These are phyloP conservation scores for Brettanomyces naardenensis DNA, from an alignment of 805 yeast species.

Conservation along the genomic window DNA sequence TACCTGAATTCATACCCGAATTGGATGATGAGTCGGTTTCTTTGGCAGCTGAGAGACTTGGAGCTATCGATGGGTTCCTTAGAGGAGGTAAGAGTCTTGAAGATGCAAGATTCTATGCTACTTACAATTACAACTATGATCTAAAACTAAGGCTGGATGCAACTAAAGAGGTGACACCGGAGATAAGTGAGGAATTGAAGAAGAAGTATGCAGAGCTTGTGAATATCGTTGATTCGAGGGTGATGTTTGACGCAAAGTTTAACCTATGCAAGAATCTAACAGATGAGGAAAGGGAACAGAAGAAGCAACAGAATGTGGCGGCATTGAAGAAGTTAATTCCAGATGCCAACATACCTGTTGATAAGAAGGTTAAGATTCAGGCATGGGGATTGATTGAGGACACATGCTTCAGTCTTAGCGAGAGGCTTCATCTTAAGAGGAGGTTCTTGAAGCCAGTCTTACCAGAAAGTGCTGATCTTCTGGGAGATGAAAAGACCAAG, in stretches of 20 bases:
- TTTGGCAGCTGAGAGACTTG: conserved; percentile 45
- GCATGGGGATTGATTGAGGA: conserved; percentile 37
- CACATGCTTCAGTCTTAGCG: conserved; percentile 27
- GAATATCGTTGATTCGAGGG: conserved; percentile 31
- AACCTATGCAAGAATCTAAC: conserved; percentile 33
- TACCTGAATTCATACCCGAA: conserved; percentile 20
- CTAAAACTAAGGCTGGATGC: conserved; percentile 27
- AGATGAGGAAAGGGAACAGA: conserved; percentile 24
- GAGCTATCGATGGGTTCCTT: conserved; percentile 43
- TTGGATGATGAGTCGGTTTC: conserved; percentile 23
- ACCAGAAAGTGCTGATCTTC: conserved; percentile 38
- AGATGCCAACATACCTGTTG: conserved; percentile 19
- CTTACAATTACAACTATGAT: conserved; percentile 40
- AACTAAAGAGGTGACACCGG: conserved; percentile 25
- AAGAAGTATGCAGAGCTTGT: conserved; percentile 31
- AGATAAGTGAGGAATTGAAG: conserved; percentile 17
- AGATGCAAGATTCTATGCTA: conserved; percentile 55
- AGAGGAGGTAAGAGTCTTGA: conserved; percentile 48
- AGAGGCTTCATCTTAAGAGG: conserved; percentile 34
- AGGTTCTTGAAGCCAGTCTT: conserved; percentile 47
- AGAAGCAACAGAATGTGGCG: conserved; percentile 14
- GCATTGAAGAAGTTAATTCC: conserved; percentile 14
- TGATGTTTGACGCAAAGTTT: conserved; percentile 39
- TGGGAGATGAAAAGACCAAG: conserved; percentile 32
- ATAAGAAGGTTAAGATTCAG: conserved; percentile 30